Evolutionary conservation across 2,329 filamentous ascomycete genomes (phyloP), one percentile per base, ranked within the genome.

Genomic region (Pleoardoris graminearum): DNA sequence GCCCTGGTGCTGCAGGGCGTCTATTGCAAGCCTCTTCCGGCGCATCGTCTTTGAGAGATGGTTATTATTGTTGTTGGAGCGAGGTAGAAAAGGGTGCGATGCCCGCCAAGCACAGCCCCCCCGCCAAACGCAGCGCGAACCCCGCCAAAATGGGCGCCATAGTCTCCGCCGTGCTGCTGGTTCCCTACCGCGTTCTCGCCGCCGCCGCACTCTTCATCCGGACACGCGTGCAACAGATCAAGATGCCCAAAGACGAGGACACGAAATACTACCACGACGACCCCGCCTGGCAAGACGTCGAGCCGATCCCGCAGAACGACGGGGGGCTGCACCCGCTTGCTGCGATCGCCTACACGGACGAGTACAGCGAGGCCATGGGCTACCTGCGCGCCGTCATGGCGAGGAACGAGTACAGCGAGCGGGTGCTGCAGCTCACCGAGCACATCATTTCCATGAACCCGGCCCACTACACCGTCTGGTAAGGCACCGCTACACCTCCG

Each of bases 381-480:
- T 99, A 97, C 75, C 84, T 99, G 48, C 89, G 94, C 55, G 92
- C 94, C 55, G 84, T 96, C 62, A 99, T 99, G 93, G 89, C 90
- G 12, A 80, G 79, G 42, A 88, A 95, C 70, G 94, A 99, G 75
- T 83, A 88, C 78, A 91, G 89, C 21, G 82, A 87, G 19, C 84
- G 94, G 42, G 89, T 86, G 30, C 81, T 99, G 37, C 82, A 80
- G 27, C 83, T 99, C 57, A 99, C 94, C 4, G 88, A 91, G 70
- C 86, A 93, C 74, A 86, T 99, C 69, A 97, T 99, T 69, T 80
- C 81, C 54, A 86, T 97, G 82, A 99, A 99, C 74, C 90, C 94
- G 14, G 92, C 94, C 0, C 94, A 99, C 78, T 99, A 99, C 77
- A 99, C 94, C 14, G 93, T 97, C 56, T 99, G 94, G 94, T 84